Percentiles rank a stretch among this genome's conserved stretches.
Evolutionary conservation across 163 green algal species (phyloP).

Genomic region (Coccomyxa subellipsoidea): DNA sequence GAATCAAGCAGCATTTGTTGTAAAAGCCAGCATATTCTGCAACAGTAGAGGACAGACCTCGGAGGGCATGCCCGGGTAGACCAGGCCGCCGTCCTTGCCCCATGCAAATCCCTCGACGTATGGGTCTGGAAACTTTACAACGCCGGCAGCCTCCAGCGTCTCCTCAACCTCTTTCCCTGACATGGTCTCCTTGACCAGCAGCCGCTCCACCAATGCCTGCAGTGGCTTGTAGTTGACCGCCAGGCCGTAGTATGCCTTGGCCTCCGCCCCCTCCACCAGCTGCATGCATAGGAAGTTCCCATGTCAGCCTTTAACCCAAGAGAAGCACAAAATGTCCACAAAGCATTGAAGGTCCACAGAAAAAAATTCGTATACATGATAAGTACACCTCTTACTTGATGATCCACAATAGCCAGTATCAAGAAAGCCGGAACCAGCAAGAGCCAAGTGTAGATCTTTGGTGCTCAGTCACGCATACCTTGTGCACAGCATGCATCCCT

Average conservation of each 20-base stretch:
- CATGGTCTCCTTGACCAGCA: conserved; percentile 51
- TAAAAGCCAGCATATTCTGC: too few relatives aligned
- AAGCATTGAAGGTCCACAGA: background rate
- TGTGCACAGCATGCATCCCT: too few relatives aligned
- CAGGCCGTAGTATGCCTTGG: conserved; percentile 86
- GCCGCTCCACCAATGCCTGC: conserved; percentile 51
- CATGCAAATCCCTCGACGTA: conserved; percentile 46
- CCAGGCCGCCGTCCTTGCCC: conserved; percentile 34
- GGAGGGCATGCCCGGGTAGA: conserved; percentile 35
- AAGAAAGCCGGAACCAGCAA: background rate
- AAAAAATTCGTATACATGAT: background rate
- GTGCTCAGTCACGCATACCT: too few relatives aligned
- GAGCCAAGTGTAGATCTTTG: background rate
- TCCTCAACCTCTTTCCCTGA: conserved; percentile 33
- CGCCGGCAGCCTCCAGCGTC: conserved; percentile 33
- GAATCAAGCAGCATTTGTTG: too few relatives aligned
- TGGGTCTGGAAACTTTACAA: conserved; percentile 29
- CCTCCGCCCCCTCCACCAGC: conserved; percentile 79
- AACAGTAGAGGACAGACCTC: too few relatives aligned
- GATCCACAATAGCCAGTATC: background rate
- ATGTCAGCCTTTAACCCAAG: background rate
- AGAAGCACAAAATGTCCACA: background rate
- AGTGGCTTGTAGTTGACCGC: conserved; percentile 81
- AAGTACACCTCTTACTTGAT: background rate
- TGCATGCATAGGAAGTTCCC: conserved; percentile 28